Evolutionary conservation across 345 rosid species (phyloP), one percentile per base, ranked within the genome.

Genomic region (Cardamine resedifolia): DNA sequence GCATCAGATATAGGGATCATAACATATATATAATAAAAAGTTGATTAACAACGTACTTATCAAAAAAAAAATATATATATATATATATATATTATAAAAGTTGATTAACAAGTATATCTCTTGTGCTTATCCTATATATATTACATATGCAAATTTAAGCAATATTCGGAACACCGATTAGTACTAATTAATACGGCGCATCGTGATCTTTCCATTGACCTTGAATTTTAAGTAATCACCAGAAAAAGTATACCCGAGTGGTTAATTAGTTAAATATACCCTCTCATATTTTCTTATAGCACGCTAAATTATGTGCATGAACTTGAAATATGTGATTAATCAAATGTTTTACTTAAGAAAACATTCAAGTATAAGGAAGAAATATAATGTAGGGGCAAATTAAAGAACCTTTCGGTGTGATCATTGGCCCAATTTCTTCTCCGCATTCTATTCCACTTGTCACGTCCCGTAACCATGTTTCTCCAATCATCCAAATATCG

Each of bases 261-360:
- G 20, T 62, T 60, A 59, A 8, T 26, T 15, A 18, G 10, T 56
- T 56, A 43, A 27, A 10, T 28, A 69, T 38, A 38, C n/a, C 15
- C 5, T 38, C 44, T 38, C n/a, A 33, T 18, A 9, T 55, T 49
- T 58, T 66, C 15, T 50, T 4, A 14, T 45, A 30, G 38, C 53
- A 66, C 66, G 55, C 44, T 20, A 74, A 21, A 3, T n/a, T 19
- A 60, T 59, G 63, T 74, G 73, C 78, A 74, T 74, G 78, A 58
- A 74, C 78, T 59, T 68, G 68, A 44, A 49, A 49, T 50, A 52
- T 52, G 60, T 50, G 59, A 74, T 7, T 58, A 66, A 16, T 73
- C 53, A 59, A 66, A 66, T 66, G 68, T 30, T 52, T 67, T 45
- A 58, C 56, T 67, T 59, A 41, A 30, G 39, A 50, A 28, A 50